Evolutionary conservation across 768 basidiomycete genomes (phyloP).

Genomic region (Fibroporia radiculosa): DNA sequence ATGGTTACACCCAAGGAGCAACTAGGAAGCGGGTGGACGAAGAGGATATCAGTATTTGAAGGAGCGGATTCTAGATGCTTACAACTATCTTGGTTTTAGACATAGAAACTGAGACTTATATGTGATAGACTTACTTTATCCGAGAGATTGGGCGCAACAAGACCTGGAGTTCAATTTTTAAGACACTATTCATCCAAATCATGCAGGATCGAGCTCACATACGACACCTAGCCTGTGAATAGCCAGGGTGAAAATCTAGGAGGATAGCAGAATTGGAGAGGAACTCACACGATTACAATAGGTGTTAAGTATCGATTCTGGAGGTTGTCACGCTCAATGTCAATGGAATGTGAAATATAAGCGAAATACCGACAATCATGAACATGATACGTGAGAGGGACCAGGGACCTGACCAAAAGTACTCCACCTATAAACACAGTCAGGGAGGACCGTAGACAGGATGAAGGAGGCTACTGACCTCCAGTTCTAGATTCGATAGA

Average conservation of each 20-base stretch:
- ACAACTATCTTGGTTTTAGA: not conserved
- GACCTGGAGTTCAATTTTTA: not conserved
- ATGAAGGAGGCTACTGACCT: no score
- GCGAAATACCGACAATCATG: constrained; percentile 7
- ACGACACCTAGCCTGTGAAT: not conserved
- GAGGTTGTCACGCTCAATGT: not conserved
- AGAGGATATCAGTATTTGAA: not conserved
- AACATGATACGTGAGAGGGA: constrained; percentile 11
- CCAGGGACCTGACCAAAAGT: constrained; percentile 14
- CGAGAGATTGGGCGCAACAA: not conserved
- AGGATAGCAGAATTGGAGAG: not conserved
- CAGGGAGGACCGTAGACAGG: no score
- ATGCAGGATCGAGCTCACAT: not conserved
- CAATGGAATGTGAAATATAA: no score
- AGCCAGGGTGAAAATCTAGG: not conserved
- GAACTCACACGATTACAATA: constrained; percentile 5
- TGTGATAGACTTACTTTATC: not conserved
- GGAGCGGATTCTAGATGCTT: not conserved
- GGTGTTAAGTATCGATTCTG: constrained; percentile 16
- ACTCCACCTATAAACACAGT: constrained; percentile 11
- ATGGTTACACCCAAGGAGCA: not conserved
- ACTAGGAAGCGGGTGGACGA: not conserved
- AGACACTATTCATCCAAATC: not conserved
- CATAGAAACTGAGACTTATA: not conserved
- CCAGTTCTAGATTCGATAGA: constrained; percentile 7